phyloP scores from a whole-genome alignment of 2,329 filamentous ascomycete species.

The Talaromyces funiculosus region DNA sequence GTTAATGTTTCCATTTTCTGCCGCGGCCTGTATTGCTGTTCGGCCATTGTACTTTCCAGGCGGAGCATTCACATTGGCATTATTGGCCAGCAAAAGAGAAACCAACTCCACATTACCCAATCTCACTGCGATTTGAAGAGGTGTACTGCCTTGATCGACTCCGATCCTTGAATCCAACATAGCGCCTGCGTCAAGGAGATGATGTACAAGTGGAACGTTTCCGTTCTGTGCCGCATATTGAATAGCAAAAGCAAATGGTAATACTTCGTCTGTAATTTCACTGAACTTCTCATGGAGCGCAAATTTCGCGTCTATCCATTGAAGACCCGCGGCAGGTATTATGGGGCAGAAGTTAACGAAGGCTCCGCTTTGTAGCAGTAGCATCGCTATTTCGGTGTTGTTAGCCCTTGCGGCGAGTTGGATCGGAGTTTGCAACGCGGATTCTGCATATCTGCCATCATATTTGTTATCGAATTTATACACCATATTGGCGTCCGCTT shows the following conservation, averaged over 20 bases:
- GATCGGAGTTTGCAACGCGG: background rate
- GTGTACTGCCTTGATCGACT: background rate
- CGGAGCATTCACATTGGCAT: background rate
- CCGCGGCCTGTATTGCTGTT: constrained; percentile 5
- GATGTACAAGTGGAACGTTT: background rate
- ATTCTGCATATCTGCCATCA: too few species aligned
- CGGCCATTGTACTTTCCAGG: background rate
- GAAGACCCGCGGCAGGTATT: background rate
- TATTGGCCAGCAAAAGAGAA: background rate
- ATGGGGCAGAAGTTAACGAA: background rate
- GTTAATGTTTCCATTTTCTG: background rate
- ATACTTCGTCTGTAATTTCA: too few species aligned
- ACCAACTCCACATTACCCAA: background rate
- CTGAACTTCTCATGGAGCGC: background rate
- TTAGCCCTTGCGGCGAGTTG: background rate
- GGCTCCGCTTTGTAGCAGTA: background rate
- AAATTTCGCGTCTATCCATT: background rate
- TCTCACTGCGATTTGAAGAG: background rate
- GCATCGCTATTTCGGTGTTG: background rate
- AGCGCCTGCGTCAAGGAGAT: background rate
- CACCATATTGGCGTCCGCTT: background rate
- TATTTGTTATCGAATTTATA: too few species aligned
- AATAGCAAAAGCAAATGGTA: background rate
- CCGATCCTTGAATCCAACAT: background rate
- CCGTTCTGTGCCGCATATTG: background rate